These are phyloP conservation scores for Aspergillus sclerotioniger DNA, from an alignment of 495 filamentous ascomycete genomes.

Conservation along the genomic window DNA sequence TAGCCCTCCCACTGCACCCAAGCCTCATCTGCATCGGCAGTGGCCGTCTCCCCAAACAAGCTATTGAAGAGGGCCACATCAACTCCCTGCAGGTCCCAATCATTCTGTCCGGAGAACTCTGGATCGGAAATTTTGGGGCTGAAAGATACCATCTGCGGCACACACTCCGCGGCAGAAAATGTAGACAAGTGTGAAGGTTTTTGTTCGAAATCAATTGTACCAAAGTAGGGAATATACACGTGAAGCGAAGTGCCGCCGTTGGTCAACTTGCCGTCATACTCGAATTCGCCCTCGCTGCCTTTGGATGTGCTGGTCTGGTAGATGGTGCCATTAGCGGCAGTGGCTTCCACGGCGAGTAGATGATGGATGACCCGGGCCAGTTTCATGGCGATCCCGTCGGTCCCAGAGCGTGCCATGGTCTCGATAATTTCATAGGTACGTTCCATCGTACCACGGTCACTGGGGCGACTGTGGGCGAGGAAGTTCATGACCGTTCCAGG, in stretches of 20 bases:
- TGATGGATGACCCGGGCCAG: conserved; percentile 38
- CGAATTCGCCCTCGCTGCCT: conserved; percentile 12
- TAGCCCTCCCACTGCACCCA: neutral
- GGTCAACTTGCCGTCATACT: conserved; percentile 9
- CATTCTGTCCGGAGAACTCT: neutral
- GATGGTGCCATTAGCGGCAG: conserved; percentile 19
- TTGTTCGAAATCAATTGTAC: conserved; percentile 31
- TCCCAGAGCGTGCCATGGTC: conserved; percentile 17
- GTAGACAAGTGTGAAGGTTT: too few relatives aligned
- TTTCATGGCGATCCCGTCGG: conserved; percentile 24
- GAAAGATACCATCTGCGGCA: too few relatives aligned
- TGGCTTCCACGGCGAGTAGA: conserved; percentile 25
- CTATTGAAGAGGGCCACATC: conserved; percentile 34
- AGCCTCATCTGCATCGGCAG: neutral
- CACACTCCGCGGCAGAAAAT: too few relatives aligned
- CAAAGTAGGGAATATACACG: conserved; percentile 41
- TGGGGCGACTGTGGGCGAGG: conserved; percentile 38
- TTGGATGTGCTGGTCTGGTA: conserved; percentile 23
- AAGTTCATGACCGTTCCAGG: conserved; percentile 12
- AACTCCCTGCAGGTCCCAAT: conserved; percentile 28
- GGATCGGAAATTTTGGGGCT: too few relatives aligned
- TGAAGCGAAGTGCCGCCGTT: conserved; percentile 17
- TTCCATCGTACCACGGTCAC: conserved; percentile 46
- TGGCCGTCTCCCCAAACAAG: conserved; percentile 21
- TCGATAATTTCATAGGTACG: conserved; percentile 37